Conservation (phyloP, 805 yeast species). For the Saccharomycopsis olivae region DNA sequence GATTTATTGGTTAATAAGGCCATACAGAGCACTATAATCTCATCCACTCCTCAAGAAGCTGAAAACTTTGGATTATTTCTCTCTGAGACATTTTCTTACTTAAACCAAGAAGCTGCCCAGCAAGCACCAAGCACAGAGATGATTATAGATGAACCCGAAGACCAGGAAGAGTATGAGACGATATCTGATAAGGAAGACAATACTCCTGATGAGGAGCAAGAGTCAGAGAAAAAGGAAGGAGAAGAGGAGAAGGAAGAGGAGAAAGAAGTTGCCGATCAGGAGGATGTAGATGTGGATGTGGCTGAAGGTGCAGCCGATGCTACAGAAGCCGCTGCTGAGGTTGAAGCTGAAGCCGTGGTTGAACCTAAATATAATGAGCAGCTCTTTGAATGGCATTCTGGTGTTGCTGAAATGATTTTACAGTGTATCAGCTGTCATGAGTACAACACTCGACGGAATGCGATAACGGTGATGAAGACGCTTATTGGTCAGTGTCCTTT, state of each 20-base stretch:
- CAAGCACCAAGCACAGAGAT: not conserved
- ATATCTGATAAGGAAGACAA: constrained; percentile 4
- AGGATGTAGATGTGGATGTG: not conserved
- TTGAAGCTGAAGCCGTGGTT: not conserved
- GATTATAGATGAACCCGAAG: not conserved
- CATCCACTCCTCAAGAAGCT: constrained; percentile 67
- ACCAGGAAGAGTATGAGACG: constrained; percentile 20
- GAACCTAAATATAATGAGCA: constrained; percentile 1
- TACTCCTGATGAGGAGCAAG: constrained; percentile 19
- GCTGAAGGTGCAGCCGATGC: not conserved
- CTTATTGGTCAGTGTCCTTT: constrained; percentile 54
- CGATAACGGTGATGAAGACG: constrained; percentile 66
- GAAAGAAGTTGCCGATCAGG: not conserved
- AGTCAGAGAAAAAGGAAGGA: constrained; percentile 7
- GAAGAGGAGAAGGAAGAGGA: not conserved
- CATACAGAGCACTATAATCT: constrained; percentile 47
- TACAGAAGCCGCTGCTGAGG: not conserved
- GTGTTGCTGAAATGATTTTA: constrained; percentile 34
- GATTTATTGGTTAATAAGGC: constrained; percentile 38
- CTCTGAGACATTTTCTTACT: constrained; percentile 38
- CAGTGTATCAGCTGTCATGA: constrained; percentile 38
- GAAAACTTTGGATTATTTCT: constrained; percentile 75
- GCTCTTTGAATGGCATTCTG: constrained; percentile 45
- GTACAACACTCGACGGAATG: constrained; percentile 73
- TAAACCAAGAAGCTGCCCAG: constrained; percentile 25